Evolutionary conservation across 768 basidiomycete species (phyloP).

Genomic region (Lactarius pseudohatsudake): DNA sequence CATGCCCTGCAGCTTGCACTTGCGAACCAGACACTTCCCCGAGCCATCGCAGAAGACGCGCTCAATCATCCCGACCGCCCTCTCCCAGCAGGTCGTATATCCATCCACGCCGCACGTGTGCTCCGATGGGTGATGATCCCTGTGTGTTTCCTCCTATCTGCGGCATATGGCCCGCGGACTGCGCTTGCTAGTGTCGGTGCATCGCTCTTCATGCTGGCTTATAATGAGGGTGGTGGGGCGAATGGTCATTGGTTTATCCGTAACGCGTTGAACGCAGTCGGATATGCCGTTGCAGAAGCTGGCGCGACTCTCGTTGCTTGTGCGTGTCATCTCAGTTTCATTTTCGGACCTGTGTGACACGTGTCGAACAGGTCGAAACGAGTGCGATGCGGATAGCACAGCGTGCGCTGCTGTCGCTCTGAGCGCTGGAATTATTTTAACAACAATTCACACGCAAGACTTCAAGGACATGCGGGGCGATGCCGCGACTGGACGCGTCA

Average conservation of each 20-base stretch:
- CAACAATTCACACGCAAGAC: slow-evolving; percentile 52
- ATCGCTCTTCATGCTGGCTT: slow-evolving; percentile 28
- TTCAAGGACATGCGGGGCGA: slow-evolving; percentile 50
- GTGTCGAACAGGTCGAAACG: slow-evolving; percentile 5
- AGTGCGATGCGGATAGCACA: slow-evolving; percentile 32
- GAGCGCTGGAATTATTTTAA: slow-evolving; percentile 42
- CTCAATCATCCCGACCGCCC: slow-evolving; percentile 38
- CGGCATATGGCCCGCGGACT: slow-evolving; percentile 25
- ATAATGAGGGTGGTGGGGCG: slow-evolving; percentile 34
- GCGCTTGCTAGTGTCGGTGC: slow-evolving; percentile 28
- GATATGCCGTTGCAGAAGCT: slow-evolving; percentile 40
- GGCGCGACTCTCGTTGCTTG: slow-evolving; percentile 42
- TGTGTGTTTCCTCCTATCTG: slow-evolving; percentile 32
- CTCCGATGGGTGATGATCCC: slow-evolving; percentile 36
- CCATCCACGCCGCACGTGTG: slow-evolving; percentile 24
- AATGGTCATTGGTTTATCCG: slow-evolving; percentile 38
- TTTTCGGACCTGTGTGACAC: neutral
- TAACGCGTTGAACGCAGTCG: slow-evolving; percentile 39
- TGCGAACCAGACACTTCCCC: slow-evolving; percentile 35
- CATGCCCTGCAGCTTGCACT: slow-evolving; percentile 35
- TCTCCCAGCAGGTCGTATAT: slow-evolving; percentile 36
- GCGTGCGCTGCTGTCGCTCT: slow-evolving; percentile 37
- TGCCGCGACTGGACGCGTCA: slow-evolving; percentile 39
- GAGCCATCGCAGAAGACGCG: slow-evolving; percentile 32
- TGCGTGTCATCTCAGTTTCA: slow-evolving; percentile 26